phyloP scores from a whole-genome alignment of 768 basidiomycete species.

The Boletellus sp. region DNA sequence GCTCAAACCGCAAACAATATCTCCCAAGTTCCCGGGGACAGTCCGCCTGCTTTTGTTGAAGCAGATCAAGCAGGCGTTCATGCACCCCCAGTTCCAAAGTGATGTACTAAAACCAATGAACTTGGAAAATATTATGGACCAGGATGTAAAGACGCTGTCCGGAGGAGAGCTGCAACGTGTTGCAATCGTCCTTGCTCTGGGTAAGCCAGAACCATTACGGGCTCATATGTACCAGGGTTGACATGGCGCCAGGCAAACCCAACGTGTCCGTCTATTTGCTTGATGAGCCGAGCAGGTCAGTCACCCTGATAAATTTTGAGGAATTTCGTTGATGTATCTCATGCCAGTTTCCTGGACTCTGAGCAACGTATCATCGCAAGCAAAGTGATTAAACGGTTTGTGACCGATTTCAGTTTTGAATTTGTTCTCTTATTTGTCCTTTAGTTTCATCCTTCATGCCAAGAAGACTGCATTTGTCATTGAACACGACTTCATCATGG shows the following conservation, averaged over 20 bases:
- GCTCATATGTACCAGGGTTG: not conserved
- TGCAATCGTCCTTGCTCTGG: constrained; percentile 90
- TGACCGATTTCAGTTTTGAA: not conserved
- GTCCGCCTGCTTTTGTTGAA: constrained; percentile 93
- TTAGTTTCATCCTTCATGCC: constrained; percentile 87
- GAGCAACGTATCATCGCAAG: constrained; percentile 98
- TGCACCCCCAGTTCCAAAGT: constrained; percentile 99
- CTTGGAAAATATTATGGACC: constrained; percentile 91
- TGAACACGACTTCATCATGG: constrained; percentile 99
- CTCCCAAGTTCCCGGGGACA: constrained; percentile 95
- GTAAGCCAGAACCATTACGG: constrained; percentile 35
- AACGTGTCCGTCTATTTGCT: constrained; percentile 88
- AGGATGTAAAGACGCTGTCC: constrained; percentile 96
- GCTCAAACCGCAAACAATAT: constrained; percentile 97
- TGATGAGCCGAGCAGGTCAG: constrained; percentile 85
- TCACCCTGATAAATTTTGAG: constrained; percentile 1
- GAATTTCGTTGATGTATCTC: constrained; percentile 2
- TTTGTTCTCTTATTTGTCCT: constrained; percentile 1
- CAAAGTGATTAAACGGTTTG: constrained; percentile 94
- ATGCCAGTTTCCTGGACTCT: constrained; percentile 84
- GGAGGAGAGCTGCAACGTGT: constrained; percentile 98
- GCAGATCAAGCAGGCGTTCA: constrained; percentile 91
- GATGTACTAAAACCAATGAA: constrained; percentile 98
- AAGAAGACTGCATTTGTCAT: constrained; percentile 99
- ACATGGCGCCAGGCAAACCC: constrained; percentile 52